Evolutionary conservation across 2,329 filamentous ascomycete species (phyloP).

Genomic region (Cladosporium oxysporum): DNA sequence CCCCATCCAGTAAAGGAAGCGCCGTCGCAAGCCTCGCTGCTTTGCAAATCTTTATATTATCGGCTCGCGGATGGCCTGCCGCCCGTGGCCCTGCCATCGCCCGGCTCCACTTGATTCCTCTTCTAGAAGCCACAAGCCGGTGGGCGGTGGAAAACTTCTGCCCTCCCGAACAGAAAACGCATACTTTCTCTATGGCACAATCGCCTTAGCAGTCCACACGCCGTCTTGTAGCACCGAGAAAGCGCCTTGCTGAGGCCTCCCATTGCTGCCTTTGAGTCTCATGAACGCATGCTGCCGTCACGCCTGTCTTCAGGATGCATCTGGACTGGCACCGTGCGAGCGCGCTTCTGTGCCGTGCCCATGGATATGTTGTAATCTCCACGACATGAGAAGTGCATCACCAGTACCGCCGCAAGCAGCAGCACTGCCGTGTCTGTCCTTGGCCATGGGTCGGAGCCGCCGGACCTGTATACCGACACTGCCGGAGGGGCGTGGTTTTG

Average conservation of each 20-base stretch:
- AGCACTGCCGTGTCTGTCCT: neutral
- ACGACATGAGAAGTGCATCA: neutral
- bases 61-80: conserved; percentile 17
- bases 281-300: conserved; percentile 1
- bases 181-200: conserved; percentile 10
- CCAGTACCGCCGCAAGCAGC: neutral
- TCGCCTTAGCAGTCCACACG: neutral
- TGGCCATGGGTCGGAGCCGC: conserved; percentile 5
- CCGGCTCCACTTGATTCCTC: neutral
- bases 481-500: neutral
- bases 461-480: conserved; percentile 16
- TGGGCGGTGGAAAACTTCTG: neutral
- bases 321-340: neutral
- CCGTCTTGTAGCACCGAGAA: conserved; percentile 8
- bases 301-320: conserved; percentile 6
- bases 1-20: neutral
- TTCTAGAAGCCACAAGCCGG: conserved; percentile 7
- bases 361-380: neutral
- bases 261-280: neutral
- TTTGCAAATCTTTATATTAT: neutral
- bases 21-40: neutral
- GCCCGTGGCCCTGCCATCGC: neutral
- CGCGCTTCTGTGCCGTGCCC: neutral
- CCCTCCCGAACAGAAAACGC: neutral
- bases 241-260: conserved; percentile 13